A percentile compares a stretch with the other conserved stretches of the same genome.
Evolutionary conservation across 2,329 filamentous ascomycete genomes (phyloP).

Genomic region (Colletotrichum noveboracense): DNA sequence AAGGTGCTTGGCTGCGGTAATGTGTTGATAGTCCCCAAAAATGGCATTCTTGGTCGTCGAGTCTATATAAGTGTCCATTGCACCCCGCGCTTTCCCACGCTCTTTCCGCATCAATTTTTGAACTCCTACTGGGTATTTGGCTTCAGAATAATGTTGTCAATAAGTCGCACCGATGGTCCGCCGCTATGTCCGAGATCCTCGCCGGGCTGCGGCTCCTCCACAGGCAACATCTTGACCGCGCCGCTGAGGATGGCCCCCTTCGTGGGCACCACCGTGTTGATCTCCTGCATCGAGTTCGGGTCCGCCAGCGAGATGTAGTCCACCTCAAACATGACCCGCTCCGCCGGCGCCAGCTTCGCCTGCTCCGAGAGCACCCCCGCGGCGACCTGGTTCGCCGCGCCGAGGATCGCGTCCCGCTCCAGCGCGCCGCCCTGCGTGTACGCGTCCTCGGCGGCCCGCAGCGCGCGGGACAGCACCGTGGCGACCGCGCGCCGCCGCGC

Average conservation of each 20-base stretch:
- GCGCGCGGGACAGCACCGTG: conserved; percentile 71
- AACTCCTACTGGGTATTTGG: conserved; percentile 31
- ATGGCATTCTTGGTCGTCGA: background rate
- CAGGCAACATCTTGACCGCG: conserved; percentile 85
- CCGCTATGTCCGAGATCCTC: conserved; percentile 79
- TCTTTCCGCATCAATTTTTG: background rate
- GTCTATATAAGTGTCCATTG: background rate
- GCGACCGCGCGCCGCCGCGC: conserved; percentile 73
- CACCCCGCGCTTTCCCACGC: too few species aligned
- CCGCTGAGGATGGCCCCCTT: conserved; percentile 87
- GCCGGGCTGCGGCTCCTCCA: conserved; percentile 71
- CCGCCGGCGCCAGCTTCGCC: conserved; percentile 57
- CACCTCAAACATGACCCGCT: conserved; percentile 77
- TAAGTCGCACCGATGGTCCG: conserved; percentile 81
- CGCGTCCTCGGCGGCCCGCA: conserved; percentile 72
- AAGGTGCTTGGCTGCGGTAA: background rate
- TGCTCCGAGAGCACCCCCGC: conserved; percentile 65
- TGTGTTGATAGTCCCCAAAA: background rate
- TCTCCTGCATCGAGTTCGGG: conserved; percentile 80
- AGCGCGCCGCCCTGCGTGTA: conserved; percentile 57
- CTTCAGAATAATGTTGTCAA: conserved; percentile 87
- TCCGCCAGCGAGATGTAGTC: conserved; percentile 95
- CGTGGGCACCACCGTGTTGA: conserved; percentile 70
- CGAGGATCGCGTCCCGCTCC: conserved; percentile 71
- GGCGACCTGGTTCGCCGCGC: conserved; percentile 69